These are phyloP conservation scores for Fusarium goolgardi DNA, from an alignment of 2,329 filamentous ascomycete species.

Conservation along the genomic window DNA sequence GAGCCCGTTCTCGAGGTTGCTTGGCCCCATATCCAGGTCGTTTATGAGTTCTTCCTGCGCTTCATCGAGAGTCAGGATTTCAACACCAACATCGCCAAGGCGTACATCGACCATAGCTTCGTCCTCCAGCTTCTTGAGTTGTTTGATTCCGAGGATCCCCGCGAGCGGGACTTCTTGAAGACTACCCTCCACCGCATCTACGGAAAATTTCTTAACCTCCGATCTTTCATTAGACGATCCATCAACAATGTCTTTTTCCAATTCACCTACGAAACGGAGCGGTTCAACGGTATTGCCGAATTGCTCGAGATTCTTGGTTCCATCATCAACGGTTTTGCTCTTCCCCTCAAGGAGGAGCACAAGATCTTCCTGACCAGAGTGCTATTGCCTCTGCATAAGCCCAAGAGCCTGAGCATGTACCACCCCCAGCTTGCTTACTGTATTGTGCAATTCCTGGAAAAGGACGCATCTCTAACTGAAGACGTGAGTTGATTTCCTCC, in stretches of 20 bases:
- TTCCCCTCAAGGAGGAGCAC: slow-evolving; percentile 97
- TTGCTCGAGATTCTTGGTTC: slow-evolving; percentile 96
- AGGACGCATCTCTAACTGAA: slow-evolving; percentile 96
- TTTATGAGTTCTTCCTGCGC: slow-evolving; percentile 98
- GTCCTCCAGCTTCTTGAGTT: slow-evolving; percentile 96
- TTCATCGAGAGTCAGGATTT: slow-evolving; percentile 99
- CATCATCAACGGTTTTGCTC: slow-evolving; percentile 98
- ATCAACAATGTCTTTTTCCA: slow-evolving; percentile 99
- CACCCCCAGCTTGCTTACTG: slow-evolving; percentile 98
- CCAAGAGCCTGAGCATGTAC: slow-evolving; percentile 99
- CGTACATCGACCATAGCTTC: slow-evolving; percentile 98
- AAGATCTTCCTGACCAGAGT: slow-evolving; percentile 97
- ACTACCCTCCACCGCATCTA: slow-evolving; percentile 98
- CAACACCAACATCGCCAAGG: slow-evolving; percentile 99
- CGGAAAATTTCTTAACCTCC: slow-evolving; percentile 97
- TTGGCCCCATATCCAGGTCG: slow-evolving; percentile 99
- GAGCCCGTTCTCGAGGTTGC: slow-evolving; percentile 98
- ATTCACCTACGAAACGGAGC: slow-evolving; percentile 97
- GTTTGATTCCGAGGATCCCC: slow-evolving; percentile 97
- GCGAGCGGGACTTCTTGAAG: slow-evolving; percentile 97
- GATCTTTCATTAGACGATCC: slow-evolving; percentile 95
- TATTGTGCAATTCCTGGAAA: slow-evolving; percentile 98
- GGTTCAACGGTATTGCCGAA: slow-evolving; percentile 98
- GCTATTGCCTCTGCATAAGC: slow-evolving; percentile 93
- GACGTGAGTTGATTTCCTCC: slow-evolving; percentile 67